Evolutionary conservation across 2,329 filamentous ascomycete species (phyloP).

Genomic region (Aspergillus ustus): DNA sequence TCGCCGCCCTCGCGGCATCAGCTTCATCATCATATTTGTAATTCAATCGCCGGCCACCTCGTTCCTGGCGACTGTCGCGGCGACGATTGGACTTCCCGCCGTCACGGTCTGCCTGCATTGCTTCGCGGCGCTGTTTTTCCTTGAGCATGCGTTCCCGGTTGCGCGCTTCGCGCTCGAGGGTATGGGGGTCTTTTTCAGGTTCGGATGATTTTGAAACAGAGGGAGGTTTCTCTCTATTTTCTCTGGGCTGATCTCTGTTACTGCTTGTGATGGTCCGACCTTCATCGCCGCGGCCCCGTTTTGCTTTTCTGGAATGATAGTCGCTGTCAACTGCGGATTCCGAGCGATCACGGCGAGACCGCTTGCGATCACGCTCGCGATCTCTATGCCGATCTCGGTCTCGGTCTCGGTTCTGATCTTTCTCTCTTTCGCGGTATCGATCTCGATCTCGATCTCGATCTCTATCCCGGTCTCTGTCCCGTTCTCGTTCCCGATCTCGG

Average conservation of each 20-base stretch:
- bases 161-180: conserved; percentile 73
- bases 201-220: conserved; percentile 25
- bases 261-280: conserved; percentile 22
- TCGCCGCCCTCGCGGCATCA: conserved; percentile 38
- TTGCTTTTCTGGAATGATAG: conserved; percentile 40
- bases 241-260: conserved; percentile 27
- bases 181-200: conserved; percentile 67
- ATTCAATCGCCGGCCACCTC: conserved; percentile 46
- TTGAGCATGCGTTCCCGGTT: conserved; percentile 65
- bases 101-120: conserved; percentile 37
- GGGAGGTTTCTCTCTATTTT: conserved; percentile 17
- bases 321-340: conserved; percentile 38
- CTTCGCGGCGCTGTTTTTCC: conserved; percentile 69
- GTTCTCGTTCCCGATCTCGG: conserved; percentile 34
- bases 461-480: conserved; percentile 41
- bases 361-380: conserved; percentile 37
- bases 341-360: conserved; percentile 47
- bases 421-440: conserved; percentile 44
- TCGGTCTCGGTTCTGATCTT: conserved; percentile 47
- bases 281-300: conserved; percentile 39
- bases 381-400: conserved; percentile 27
- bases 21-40: conserved; percentile 55
- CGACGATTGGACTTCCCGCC: conserved; percentile 37
- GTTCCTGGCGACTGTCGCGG: conserved; percentile 40
- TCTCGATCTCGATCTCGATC: conserved; percentile 31